phyloP scores from a whole-genome alignment of 352 stramenopile genomes.

The Phytophthora podocarpi region DNA sequence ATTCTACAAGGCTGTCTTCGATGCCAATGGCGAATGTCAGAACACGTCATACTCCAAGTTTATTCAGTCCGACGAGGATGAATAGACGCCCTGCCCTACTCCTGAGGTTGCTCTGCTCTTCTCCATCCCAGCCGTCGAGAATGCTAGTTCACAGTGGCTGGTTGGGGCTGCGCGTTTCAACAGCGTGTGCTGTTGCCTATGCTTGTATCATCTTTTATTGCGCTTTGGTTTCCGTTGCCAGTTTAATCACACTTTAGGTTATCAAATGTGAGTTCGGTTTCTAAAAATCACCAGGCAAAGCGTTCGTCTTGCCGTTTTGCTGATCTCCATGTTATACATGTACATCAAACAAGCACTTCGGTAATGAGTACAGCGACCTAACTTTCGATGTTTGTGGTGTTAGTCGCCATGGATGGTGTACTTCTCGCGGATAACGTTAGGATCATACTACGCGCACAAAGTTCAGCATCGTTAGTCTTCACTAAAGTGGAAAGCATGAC shows the following conservation, averaged over 20 bases:
- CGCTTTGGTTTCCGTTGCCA: slow-evolving; percentile 24
- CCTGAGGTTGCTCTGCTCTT: slow-evolving; percentile 13
- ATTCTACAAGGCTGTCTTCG: slow-evolving; percentile 91
- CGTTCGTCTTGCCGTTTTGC: slow-evolving; percentile 2
- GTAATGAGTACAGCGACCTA: not conserved
- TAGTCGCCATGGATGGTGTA: slow-evolving; percentile 84
- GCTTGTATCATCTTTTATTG: slow-evolving; percentile 50
- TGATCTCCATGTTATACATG: too few relatives aligned
- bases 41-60: slow-evolving; percentile 92
- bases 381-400: not conserved
- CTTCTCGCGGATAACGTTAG: slow-evolving; percentile 75
- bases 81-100: slow-evolving; percentile 45
- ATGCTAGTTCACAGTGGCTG: slow-evolving; percentile 15
- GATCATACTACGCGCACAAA: slow-evolving; percentile 63
- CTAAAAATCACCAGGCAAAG: slow-evolving; percentile 10
- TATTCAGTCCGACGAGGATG: slow-evolving; percentile 89
- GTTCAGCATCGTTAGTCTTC: not conserved
- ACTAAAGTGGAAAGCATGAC: not conserved
- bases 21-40: slow-evolving; percentile 87
- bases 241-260: slow-evolving; percentile 30
- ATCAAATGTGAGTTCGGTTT: slow-evolving; percentile 32
- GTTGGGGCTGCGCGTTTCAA: slow-evolving; percentile 17
- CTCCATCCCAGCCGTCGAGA: slow-evolving; percentile 18
- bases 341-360: not conserved
- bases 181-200: slow-evolving; percentile 27